Conservation (phyloP, 2,329 filamentous ascomycete genomes). For the Fusarium foetens region DNA sequence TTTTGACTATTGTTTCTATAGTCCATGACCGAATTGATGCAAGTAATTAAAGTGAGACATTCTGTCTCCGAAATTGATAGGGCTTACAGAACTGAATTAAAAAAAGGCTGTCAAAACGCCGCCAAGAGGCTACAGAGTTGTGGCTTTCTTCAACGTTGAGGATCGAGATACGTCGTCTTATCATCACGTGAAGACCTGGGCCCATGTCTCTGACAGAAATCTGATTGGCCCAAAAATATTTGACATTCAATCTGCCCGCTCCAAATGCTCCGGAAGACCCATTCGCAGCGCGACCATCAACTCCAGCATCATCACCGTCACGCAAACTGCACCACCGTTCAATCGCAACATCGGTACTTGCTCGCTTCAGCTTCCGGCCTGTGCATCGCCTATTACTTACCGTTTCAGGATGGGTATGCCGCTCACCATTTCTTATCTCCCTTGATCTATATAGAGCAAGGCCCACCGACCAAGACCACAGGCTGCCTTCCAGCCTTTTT, state of each 20-base stretch:
- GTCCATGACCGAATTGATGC: neutral
- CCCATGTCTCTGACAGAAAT: neutral
- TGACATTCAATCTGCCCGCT: constrained; percentile 37
- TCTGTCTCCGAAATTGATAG: neutral
- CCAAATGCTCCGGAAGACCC: constrained; percentile 39
- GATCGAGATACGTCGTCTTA: constrained; percentile 38
- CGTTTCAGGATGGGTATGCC: constrained; percentile 33
- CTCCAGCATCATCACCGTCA: constrained; percentile 33
- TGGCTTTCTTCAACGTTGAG: constrained; percentile 9
- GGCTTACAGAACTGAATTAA: neutral
- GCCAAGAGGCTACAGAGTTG: constrained; percentile 1
- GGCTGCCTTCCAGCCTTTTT: constrained; percentile 12
- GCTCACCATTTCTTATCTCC: constrained; percentile 11
- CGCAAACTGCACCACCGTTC: constrained; percentile 20
- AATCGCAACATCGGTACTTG: constrained; percentile 33
- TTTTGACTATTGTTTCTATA: neutral
- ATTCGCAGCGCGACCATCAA: constrained; percentile 37
- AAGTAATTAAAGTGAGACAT: neutral
- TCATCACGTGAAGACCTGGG: constrained; percentile 40
- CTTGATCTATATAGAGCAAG: constrained; percentile 33
- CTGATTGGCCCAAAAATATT: constrained; percentile 40
- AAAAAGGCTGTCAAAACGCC: neutral
- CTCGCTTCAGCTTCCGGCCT: constrained; percentile 15
- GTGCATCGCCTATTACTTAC: constrained; percentile 16
- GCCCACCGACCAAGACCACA: constrained; percentile 3